Base-by-base conservation (phyloP, 179 eudicot species). In the Silene coronaria region DNA sequence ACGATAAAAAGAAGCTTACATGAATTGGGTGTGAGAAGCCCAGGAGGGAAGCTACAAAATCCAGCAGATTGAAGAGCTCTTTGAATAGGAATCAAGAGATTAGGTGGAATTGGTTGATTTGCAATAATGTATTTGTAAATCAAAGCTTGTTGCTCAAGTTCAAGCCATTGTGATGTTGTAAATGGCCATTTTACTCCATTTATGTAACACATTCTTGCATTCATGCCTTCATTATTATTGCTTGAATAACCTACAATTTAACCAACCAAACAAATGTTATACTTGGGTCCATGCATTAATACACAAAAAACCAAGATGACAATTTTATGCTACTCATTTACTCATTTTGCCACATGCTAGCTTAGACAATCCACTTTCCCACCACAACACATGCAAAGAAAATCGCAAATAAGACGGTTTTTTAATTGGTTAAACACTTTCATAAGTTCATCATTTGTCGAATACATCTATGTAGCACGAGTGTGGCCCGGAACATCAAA, bases 91-190 rank as follows among this genome's bases (percentile, higher is more conserved):
- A 83, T 76, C 75, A 93, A 86, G 23, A 93, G 88, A 88, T 79
- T 85, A 72, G 90, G 80, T 69, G 98, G 97, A 17, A 93, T 82
- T 0, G 97, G 95, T 16, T 85, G 84, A 83, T 93, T 89, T 23
- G 91, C 88, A 79, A 79, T 81, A 53, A 93, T 87, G 78, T 91
- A 88, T 75, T 91, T 91, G 87, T 84, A 91, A 82, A 93, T 93
- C 89, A 91, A 82, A 13, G 97, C 97, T 60, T 93, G 98, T 38
- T 93, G 92, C 80, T 93, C 91, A 21, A 93, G 78, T 84, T 93
- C 98, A 84, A 89, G 81, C 93, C 93, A 93, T 51, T 93, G 98
- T 63, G 96, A 87, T 48, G 91, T 85, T 71, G 98, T 89, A 59
- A 93, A 91, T 74, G 90, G 87, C 58, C 97, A 91, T 83, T 80